Percentiles rank a stretch among this genome's conserved stretches.
phyloP scores from a whole-genome alignment of 257 asterid genomes.

The Solanum piurae region DNA sequence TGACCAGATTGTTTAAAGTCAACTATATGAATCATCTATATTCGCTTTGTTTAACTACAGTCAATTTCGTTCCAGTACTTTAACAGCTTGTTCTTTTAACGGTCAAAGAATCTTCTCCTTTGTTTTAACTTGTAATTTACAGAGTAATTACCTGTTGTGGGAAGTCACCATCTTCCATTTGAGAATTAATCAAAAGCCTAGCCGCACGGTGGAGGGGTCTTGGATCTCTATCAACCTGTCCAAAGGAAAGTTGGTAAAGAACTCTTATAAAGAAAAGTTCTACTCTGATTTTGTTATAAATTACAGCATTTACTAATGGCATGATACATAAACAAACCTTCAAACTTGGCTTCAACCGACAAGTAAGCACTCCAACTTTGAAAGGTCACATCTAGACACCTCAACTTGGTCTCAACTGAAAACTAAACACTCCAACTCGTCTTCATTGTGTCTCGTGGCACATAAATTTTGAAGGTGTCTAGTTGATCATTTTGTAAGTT shows the following conservation, averaged over 20 bases:
- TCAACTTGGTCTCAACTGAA: neutral
- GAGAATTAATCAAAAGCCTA: conserved; percentile 63
- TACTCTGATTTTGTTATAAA: no score
- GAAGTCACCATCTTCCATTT: conserved; percentile 42
- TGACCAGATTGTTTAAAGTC: neutral
- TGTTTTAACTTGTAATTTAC: neutral
- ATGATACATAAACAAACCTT: no score
- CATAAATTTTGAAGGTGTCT: neutral
- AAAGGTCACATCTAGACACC: no score
- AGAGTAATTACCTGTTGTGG: conserved; percentile 52
- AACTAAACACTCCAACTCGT: neutral
- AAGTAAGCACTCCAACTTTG: no score
- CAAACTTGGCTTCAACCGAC: no score
- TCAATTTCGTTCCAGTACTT: neutral
- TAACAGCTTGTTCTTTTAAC: neutral
- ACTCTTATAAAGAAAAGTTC: no score
- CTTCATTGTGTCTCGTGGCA: neutral
- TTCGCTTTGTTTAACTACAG: neutral
- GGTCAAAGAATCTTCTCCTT: neutral
- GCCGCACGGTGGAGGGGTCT: conserved; percentile 36
- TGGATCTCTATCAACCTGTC: neutral
- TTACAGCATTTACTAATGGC: no score
- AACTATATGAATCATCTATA: no score
- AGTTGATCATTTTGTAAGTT: neutral
- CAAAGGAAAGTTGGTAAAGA: neutral